Evolutionary conservation across 116 monocot species (phyloP).

Genomic region (Dioscorea cayenensis): DNA sequence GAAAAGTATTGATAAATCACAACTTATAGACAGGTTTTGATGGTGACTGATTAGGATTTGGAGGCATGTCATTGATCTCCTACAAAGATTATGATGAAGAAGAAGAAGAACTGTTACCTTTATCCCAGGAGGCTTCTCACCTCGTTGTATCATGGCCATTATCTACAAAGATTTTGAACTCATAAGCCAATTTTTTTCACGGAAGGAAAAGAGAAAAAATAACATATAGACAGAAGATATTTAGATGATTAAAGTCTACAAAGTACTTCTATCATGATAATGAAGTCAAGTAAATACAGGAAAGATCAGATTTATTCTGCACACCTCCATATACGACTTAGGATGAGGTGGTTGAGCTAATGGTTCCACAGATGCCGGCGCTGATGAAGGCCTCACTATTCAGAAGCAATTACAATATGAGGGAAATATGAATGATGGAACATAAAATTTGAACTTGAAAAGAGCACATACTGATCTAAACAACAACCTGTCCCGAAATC

Average conservation of each 20-base stretch:
- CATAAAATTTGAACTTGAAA: not conserved
- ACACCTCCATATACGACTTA: slow-evolving; percentile 77
- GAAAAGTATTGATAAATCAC: not conserved
- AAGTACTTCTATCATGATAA: no score
- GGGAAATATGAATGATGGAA: not conserved
- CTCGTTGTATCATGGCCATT: slow-evolving; percentile 66
- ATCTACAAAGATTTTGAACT: slow-evolving; percentile 29
- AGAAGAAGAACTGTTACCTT: slow-evolving; percentile 34
- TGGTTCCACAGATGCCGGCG: slow-evolving; percentile 29
- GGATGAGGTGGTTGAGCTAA: slow-evolving; percentile 44
- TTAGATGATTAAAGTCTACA: no score
- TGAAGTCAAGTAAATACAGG: not conserved
- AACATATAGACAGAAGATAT: no score
- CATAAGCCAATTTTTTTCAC: no score
- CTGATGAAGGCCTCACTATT: slow-evolving; percentile 40
- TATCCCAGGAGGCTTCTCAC: slow-evolving; percentile 58
- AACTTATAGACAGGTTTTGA: slow-evolving; percentile 31
- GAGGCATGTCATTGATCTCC: slow-evolving; percentile 82
- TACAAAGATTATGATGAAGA: slow-evolving; percentile 5
- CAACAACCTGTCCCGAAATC: slow-evolving; percentile 30
- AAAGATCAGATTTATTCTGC: not conserved
- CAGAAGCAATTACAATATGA: slow-evolving; percentile 1
- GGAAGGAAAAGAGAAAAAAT: no score
- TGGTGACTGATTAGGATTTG: slow-evolving; percentile 61
- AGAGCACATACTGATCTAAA: not conserved